Evolutionary conservation across 257 asterid species (phyloP), one percentile per base, ranked within the genome.

Genomic region (Nicotiana attenuata): DNA sequence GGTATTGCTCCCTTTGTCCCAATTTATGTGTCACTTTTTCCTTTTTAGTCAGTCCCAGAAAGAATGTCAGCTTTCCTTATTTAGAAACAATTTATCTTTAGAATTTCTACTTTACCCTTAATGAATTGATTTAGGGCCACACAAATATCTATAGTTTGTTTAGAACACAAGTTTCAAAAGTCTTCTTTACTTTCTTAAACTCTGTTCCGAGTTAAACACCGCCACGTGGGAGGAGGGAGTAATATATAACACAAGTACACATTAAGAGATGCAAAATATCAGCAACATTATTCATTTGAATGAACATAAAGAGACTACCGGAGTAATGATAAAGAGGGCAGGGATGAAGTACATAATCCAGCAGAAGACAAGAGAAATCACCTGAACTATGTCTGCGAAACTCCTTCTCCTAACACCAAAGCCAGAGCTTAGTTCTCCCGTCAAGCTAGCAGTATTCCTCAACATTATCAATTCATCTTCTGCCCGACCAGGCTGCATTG

Each of bases 321-420:
- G 60, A 55, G n/a, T 5, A 16, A 55, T 1, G 19, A 55, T 55
- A 55, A 55, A 55, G 60, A 16, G 20, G 9, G 60, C 5, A 1
- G n/a, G 4, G n/a, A 8, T 55, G 60, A 55, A 52, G 60, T 55
- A 55, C 9, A 55, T 4, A 16, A 55, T 55, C 60, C n/a, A 55
- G 7, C 17, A 84, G 55, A 60, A 45, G 45, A 45, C 6, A 63
- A 84, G 77, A 57, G 26, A 28, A 29, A 82, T 24, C 66, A 90
- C 92, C 94, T 91, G 94, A 45, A 91, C 82, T 11, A 91, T 88
- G 86, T 91, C 91, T 22, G 92, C 92, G 56, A 91, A 91, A 57
- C 94, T 91, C 89, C 89, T 91, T 81, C 92, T 83, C 84, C 94
- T 83, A 81, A 59, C 87, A 65, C 90, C 88, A 88, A 89, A 83